These are phyloP conservation scores for Diphasiastrum complanatum DNA, from an alignment of 83 land plant genomes.

Conservation along the genomic window DNA sequence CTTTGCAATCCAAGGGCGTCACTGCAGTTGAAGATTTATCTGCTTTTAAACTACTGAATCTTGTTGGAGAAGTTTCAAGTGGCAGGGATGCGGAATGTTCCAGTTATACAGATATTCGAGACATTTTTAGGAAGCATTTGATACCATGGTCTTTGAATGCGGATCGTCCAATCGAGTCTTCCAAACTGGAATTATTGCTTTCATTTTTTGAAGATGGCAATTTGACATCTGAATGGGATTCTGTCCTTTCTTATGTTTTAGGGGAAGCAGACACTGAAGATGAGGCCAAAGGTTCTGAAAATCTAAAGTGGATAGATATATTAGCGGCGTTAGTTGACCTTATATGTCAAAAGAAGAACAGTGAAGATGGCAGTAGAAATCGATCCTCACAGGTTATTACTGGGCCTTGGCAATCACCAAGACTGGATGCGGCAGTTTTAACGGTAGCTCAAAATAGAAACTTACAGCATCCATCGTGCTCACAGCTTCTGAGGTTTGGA, in stretches of 20 bases:
- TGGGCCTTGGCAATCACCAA: too few relatives aligned
- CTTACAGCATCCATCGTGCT: too few relatives aligned
- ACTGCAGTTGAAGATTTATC: too few relatives aligned
- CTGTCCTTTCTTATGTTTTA: slow-evolving; percentile 43
- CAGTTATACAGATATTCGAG: slow-evolving; percentile 20
- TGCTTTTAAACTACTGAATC: too few relatives aligned
- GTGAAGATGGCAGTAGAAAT: too few relatives aligned
- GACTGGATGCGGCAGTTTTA: too few relatives aligned
- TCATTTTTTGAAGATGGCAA: slow-evolving; percentile 51
- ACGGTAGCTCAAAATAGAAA: too few relatives aligned
- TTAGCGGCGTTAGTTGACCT: too few relatives aligned
- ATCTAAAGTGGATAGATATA: background rate
- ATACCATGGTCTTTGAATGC: slow-evolving; percentile 70
- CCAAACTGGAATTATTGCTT: slow-evolving; percentile 65
- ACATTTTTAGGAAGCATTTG: slow-evolving; percentile 44
- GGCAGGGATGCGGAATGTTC: slow-evolving; percentile 1
- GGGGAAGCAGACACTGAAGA: slow-evolving; percentile 19
- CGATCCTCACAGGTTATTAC: too few relatives aligned
- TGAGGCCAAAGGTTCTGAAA: slow-evolving; percentile 5
- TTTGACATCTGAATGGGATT: slow-evolving; percentile 59
- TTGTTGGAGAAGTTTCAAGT: background rate
- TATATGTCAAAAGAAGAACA: too few relatives aligned
- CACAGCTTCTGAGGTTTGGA: too few relatives aligned
- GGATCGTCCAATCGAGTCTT: slow-evolving; percentile 19
- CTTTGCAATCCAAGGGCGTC: too few relatives aligned